Evolutionary conservation across 1,284 basidiomycete genomes (phyloP).

Genomic region (Boletellus dicymbophilus): DNA sequence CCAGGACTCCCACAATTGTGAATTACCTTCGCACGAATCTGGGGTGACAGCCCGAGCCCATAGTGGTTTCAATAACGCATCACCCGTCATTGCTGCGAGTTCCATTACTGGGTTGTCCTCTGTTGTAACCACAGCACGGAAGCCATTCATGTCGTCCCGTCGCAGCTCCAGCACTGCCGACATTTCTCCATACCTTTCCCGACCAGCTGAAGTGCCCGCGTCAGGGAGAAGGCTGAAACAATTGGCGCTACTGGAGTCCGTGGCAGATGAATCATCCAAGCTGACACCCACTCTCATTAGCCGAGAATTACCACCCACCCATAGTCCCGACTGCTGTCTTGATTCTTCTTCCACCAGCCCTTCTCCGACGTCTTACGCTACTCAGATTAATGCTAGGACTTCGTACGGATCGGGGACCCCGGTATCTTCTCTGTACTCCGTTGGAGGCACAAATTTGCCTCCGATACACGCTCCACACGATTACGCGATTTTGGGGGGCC

Average conservation of each 20-base stretch:
- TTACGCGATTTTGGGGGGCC: constrained; percentile 33
- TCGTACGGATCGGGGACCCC: constrained; percentile 11
- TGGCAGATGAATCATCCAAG: constrained; percentile 70
- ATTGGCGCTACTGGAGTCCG: constrained; percentile 70
- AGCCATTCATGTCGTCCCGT: constrained; percentile 29
- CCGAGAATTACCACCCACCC: constrained; percentile 30
- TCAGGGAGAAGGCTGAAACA: constrained; percentile 68
- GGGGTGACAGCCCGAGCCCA: constrained; percentile 25
- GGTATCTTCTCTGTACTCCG: constrained; percentile 4
- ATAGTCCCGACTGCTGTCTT: constrained; percentile 1
- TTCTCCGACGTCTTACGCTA: constrained; percentile 11
- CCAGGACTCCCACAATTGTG: constrained; percentile 8
- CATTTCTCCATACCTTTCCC: constrained; percentile 65
- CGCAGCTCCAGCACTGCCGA: constrained; percentile 50
- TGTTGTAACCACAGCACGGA: constrained; percentile 15
- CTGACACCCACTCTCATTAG: constrained; percentile 50
- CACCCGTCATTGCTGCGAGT: constrained; percentile 10
- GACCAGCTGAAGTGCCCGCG: constrained; percentile 46
- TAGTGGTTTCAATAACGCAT: constrained; percentile 9
- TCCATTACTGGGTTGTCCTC: constrained; percentile 10
- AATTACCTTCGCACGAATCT: constrained; percentile 12
- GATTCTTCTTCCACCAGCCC: constrained; percentile 22
- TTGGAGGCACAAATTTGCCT: constrained; percentile 16
- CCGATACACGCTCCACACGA: constrained; percentile 6
- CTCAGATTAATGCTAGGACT: constrained; percentile 7